Evolutionary conservation across 805 yeast species (phyloP).

Genomic region (Barnettozyma siamensis): DNA sequence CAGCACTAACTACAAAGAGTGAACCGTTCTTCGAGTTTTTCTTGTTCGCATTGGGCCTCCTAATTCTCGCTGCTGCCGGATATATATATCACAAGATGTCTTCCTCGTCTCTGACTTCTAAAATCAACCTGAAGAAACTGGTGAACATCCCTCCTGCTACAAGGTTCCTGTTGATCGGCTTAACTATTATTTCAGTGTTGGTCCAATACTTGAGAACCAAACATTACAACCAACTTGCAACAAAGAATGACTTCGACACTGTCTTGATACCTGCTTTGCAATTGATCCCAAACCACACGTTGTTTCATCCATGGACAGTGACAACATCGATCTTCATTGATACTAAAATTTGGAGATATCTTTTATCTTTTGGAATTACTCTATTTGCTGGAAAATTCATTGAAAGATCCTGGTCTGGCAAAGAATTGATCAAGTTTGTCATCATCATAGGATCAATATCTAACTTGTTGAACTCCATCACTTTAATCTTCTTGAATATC

Average conservation of each 20-base stretch:
- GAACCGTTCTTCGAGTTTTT: background rate
- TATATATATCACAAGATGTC: conserved; percentile 22
- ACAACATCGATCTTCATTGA: conserved; percentile 63
- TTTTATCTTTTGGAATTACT: conserved; percentile 43
- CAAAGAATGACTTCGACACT: conserved; percentile 30
- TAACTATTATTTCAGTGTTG: conserved; percentile 34
- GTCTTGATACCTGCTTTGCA: conserved; percentile 54
- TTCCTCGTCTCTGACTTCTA: conserved; percentile 15
- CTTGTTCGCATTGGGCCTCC: conserved; percentile 19
- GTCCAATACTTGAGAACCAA: conserved; percentile 38
- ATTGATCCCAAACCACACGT: conserved; percentile 52
- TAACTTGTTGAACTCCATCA: conserved; percentile 34
- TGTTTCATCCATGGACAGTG: conserved; percentile 60
- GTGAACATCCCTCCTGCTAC: conserved; percentile 42
- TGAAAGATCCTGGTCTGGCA: conserved; percentile 60
- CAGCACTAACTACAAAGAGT: background rate
- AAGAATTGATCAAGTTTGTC: conserved; percentile 45
- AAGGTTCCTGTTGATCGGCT: conserved; percentile 34
- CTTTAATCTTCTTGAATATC: conserved; percentile 24
- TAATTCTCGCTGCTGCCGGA: conserved; percentile 19
- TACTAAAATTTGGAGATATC: conserved; percentile 39
- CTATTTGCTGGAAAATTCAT: conserved; percentile 58
- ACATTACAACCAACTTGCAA: conserved; percentile 25
- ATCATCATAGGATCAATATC: conserved; percentile 45
- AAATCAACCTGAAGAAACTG: conserved; percentile 17